These are phyloP conservation scores for Flagelloscypha sp. DNA, from an alignment of 768 basidiomycete genomes.

Conservation along the genomic window DNA sequence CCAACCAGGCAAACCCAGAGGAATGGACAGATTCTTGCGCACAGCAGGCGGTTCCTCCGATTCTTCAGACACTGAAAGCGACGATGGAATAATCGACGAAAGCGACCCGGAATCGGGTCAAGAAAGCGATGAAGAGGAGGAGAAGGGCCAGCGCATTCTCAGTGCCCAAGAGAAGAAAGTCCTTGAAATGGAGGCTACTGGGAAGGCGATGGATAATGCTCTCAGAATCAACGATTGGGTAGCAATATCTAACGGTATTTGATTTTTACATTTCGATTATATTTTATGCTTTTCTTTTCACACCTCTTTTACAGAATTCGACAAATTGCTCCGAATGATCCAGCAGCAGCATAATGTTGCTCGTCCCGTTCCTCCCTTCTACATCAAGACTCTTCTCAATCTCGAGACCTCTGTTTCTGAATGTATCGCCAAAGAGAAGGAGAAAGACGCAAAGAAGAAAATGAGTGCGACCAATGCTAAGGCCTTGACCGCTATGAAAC, in stretches of 20 bases:
- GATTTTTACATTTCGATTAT: conserved; percentile 1
- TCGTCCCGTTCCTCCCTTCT: conserved; percentile 83
- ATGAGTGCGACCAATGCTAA: conserved; percentile 93
- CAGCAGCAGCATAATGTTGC: conserved; percentile 79
- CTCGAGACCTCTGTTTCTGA: conserved; percentile 71
- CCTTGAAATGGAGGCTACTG: conserved; percentile 91
- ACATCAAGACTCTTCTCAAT: conserved; percentile 61
- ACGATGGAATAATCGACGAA: conserved; percentile 44
- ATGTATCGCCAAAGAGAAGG: conserved; percentile 81
- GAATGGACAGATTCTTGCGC: conserved; percentile 75
- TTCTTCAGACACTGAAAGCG: conserved; percentile 44
- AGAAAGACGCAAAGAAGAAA: conserved; percentile 93
- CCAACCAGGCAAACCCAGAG: conserved; percentile 40
- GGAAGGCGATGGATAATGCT: conserved; percentile 89
- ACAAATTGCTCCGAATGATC: conserved; percentile 88
- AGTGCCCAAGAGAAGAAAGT: conserved; percentile 88
- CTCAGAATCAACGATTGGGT: conserved; percentile 97
- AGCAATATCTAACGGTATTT: conserved; percentile 76
- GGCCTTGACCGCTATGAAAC: conserved; percentile 95
- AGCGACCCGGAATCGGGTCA: conserved; percentile 41
- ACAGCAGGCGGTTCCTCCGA: conserved; percentile 54
- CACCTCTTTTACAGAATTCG: conserved; percentile 69
- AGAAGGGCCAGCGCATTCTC: conserved; percentile 64
- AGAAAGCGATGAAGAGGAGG: conserved; percentile 62
- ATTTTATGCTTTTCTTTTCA: conserved; percentile 5